Percentiles rank a stretch among this genome's conserved stretches.
Conservation (phyloP, 1,284 basidiomycete species). For the Cryptococcus floricola region DNA sequence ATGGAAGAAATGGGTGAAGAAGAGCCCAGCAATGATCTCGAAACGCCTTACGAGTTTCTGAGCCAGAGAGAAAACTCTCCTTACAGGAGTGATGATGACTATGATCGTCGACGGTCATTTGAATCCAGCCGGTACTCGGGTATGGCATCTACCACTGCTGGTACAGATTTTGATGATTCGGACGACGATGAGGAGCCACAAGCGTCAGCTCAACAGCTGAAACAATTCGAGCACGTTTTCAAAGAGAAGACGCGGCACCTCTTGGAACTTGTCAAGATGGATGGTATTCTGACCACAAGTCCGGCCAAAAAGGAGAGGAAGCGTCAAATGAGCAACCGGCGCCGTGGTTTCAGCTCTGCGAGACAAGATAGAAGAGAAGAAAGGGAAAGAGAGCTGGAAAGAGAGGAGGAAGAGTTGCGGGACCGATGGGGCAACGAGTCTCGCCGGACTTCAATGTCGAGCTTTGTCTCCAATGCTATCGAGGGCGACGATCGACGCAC, state of each 20-base stretch:
- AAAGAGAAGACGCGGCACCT: conserved; percentile 40
- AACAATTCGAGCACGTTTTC: conserved; percentile 26
- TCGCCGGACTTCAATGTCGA: conserved; percentile 27
- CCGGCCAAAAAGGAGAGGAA: conserved; percentile 2
- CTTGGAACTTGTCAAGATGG: conserved; percentile 35
- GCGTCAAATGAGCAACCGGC: too few species aligned
- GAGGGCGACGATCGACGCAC: conserved; percentile 3
- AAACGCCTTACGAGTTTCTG: too few species aligned
- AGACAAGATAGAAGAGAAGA: conserved; percentile 2
- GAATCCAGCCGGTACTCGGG: conserved; percentile 36
- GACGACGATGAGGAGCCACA: conserved; percentile 10
- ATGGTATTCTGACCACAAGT: conserved; percentile 23
- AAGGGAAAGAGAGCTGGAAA: neutral
- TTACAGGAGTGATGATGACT: conserved; percentile 10
- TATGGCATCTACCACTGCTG: conserved; percentile 14
- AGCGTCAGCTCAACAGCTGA: conserved; percentile 10
- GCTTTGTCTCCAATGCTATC: conserved; percentile 10
- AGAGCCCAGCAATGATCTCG: neutral
- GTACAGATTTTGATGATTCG: conserved; percentile 29
- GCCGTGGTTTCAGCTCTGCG: neutral
- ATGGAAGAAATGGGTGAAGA: conserved; percentile 20
- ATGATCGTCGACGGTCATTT: conserved; percentile 29
- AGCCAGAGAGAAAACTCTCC: too few species aligned
- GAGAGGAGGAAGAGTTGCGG: neutral
- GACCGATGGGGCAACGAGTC: neutral